A percentile compares a stretch with the other conserved stretches of the same genome.
Conservation (phyloP, 768 basidiomycete species). For the Porpolomopsis calyptriformis region DNA sequence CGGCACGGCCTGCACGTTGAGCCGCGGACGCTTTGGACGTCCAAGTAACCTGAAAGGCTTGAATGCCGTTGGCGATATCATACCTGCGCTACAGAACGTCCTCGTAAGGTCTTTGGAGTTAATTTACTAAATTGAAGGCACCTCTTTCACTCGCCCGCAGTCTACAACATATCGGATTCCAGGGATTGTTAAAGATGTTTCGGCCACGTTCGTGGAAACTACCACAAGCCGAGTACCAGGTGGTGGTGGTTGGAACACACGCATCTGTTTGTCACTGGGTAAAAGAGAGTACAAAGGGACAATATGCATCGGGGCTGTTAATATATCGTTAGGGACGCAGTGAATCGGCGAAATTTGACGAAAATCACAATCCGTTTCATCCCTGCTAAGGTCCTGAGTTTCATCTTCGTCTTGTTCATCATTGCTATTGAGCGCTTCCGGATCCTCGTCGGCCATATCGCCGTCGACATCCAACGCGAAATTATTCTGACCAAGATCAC, state of each 20-base stretch:
- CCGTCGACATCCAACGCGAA: slow-evolving; percentile 63
- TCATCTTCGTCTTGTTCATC: slow-evolving; percentile 48
- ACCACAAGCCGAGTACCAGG: slow-evolving; percentile 77
- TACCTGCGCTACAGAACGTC: slow-evolving; percentile 55
- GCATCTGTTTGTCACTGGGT: slow-evolving; percentile 90
- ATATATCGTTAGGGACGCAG: not conserved
- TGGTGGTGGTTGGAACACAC: slow-evolving; percentile 81
- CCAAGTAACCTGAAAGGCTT: slow-evolving; percentile 89
- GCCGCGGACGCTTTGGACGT: slow-evolving; percentile 90
- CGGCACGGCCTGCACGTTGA: slow-evolving; percentile 92
- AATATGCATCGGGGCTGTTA: slow-evolving; percentile 81
- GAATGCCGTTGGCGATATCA: slow-evolving; percentile 71
- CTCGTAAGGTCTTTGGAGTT: not conserved
- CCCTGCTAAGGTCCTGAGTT: slow-evolving; percentile 48
- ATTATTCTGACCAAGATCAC: slow-evolving; percentile 34
- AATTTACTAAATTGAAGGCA: slow-evolving; percentile 17
- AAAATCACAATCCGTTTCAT: slow-evolving; percentile 55
- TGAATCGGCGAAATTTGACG: slow-evolving; percentile 7
- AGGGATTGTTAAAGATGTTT: slow-evolving; percentile 94
- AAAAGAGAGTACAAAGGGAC: slow-evolving; percentile 90
- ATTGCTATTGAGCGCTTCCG: slow-evolving; percentile 67
- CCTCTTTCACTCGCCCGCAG: slow-evolving; percentile 91
- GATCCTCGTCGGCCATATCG: slow-evolving; percentile 49
- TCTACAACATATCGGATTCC: slow-evolving; percentile 98
- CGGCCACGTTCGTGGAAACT: slow-evolving; percentile 92